Base-by-base conservation (phyloP, 176 grass and related monocot species). In the Microstegium vimineum region DNA sequence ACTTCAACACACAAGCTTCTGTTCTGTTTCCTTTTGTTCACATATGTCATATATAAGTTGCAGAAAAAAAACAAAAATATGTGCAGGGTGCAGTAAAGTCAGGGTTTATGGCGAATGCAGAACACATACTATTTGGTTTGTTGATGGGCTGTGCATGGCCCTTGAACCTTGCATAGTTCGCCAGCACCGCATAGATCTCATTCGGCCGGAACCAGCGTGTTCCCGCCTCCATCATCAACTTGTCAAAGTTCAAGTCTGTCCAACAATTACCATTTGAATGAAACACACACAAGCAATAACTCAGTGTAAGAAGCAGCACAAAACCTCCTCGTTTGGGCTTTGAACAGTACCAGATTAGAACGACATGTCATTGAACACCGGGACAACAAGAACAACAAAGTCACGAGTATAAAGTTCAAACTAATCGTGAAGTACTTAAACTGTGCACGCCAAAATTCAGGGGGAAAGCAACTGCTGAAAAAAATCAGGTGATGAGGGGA, bases 111-210 rank as follows among this genome's bases (percentile, higher is more conserved):
- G 73, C 72, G 52, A 68, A 67, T 80, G 61, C 17, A 28, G 16
- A 46, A 56, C 65, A 26, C 60, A 56, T 98, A 98, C 95, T 98
- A 36, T 36, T 18, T 35, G 95, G 95, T 61, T 87, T 90, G 60
- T 91, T 69, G 40, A 87, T 75, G 30, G 93, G 95, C 38, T 93
- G 90, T 4, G 95, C 87, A 54, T 93, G 84, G 84, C 95, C 77
- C 73, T 85, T 91, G 76, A 93, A 86, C 64, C 81, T 88, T 23
- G 76, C 75, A 43, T 90, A 49, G 81, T 98, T 98, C 3, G 90
- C 88, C 35, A 98, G 45, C 59, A 98, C 76, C 61, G 95, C 93
- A 32, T 93, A 88, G 65, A 98, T 86, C 92, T 98, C 95, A 83
- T 98, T 98, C 0, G 95, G 89, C 78, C 87, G 83, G 89, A 98